These are phyloP conservation scores for Globisporangium okanoganense DNA, from an alignment of 352 stramenopile species.

Conservation along the genomic window DNA sequence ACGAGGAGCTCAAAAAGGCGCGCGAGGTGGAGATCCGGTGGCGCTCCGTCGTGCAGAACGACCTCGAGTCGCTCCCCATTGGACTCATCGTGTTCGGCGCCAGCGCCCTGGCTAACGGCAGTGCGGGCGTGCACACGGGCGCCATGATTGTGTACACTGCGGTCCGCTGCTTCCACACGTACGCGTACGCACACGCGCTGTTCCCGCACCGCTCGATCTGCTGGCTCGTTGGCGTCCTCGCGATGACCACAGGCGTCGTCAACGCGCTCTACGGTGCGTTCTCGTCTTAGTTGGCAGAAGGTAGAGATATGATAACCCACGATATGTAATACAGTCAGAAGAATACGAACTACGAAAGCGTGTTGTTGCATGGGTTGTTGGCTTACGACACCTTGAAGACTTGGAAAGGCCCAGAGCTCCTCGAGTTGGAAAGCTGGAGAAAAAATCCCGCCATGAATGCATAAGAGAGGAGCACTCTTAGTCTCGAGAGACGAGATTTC, in stretches of 20 bases:
- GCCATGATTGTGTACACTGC: conserved; percentile 24
- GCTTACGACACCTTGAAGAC: too few species aligned
- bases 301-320: too few species aligned
- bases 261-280: not conserved
- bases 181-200: conserved; percentile 40
- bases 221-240: not conserved
- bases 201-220: conserved; percentile 29
- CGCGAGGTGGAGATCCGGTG: conserved; percentile 30
- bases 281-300: not conserved
- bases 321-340: too few species aligned
- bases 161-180: conserved; percentile 32
- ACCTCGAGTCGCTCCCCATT: conserved; percentile 43
- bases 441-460: too few species aligned
- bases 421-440: too few species aligned
- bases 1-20: conserved; percentile 24
- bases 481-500: too few species aligned
- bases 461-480: too few species aligned
- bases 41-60: conserved; percentile 39
- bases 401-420: too few species aligned
- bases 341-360: too few species aligned
- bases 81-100: conserved; percentile 15
- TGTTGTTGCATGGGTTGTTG: too few species aligned
- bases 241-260: not conserved
- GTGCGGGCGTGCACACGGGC: not conserved
- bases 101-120: not conserved